phyloP scores from a whole-genome alignment of 2,329 filamentous ascomycete genomes.

The Lecanicillium sp. region DNA sequence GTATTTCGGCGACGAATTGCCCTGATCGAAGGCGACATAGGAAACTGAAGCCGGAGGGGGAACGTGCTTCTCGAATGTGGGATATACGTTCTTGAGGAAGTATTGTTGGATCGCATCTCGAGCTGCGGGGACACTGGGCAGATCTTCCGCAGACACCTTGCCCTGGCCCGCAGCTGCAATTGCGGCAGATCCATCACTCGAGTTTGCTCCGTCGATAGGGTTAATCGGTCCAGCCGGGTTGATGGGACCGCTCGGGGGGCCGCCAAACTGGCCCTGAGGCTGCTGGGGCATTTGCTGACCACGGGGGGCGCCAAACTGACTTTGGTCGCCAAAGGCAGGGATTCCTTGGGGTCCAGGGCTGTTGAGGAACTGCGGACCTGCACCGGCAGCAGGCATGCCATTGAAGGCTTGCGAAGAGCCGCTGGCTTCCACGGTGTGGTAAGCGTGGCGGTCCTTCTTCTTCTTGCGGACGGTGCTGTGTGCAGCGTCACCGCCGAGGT shows the following conservation, averaged over 20 bases:
- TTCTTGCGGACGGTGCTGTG: slow-evolving; percentile 54
- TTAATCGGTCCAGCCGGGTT: slow-evolving; percentile 16
- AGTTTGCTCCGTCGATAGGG: slow-evolving; percentile 14
- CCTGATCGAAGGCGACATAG: slow-evolving; percentile 91
- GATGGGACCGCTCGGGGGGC: slow-evolving; percentile 13
- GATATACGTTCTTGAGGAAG: slow-evolving; percentile 82
- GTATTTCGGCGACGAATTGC: slow-evolving; percentile 92
- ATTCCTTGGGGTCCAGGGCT: slow-evolving; percentile 16
- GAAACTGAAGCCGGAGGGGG: slow-evolving; percentile 83
- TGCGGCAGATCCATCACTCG: slow-evolving; percentile 22
- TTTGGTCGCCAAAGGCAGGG: slow-evolving; percentile 32
- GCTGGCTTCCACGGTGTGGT: slow-evolving; percentile 73
- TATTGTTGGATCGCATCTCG: slow-evolving; percentile 76
- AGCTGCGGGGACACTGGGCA: slow-evolving; percentile 82
- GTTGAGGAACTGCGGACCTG: slow-evolving; percentile 34
- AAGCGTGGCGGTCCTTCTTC: slow-evolving; percentile 93
- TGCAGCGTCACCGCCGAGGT: slow-evolving; percentile 45
- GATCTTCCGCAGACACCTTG: slow-evolving; percentile 81
- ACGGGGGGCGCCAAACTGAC: slow-evolving; percentile 12
- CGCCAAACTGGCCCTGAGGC: slow-evolving; percentile 1
- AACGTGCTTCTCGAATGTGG: slow-evolving; percentile 89
- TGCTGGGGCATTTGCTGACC: not conserved
- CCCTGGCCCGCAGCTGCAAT: slow-evolving; percentile 24
- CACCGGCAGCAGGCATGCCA: slow-evolving; percentile 53
- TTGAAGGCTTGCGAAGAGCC: slow-evolving; percentile 64